Percentiles rank a stretch among this genome's conserved stretches.
Evolutionary conservation across 225 moss, liverwort and hornwort genomes (phyloP).

Genomic region (Marchantia polymorpha): DNA sequence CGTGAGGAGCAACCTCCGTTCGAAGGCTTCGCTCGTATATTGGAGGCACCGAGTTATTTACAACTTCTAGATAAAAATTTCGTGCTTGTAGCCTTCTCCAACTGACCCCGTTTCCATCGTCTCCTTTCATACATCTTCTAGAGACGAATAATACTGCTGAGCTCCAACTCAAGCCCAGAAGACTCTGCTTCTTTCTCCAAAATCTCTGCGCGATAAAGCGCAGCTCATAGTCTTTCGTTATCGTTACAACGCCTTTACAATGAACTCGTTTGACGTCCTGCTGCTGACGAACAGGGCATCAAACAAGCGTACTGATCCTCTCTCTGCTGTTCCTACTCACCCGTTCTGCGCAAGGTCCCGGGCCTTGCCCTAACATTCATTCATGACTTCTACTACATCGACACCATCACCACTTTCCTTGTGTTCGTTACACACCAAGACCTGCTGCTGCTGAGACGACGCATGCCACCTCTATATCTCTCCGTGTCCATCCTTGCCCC

Average conservation of each 20-base stretch:
- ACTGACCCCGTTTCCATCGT: not conserved
- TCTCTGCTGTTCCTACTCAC: not conserved
- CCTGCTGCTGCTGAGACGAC: not conserved
- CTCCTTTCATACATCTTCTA: not conserved
- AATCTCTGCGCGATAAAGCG: not conserved
- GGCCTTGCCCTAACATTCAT: not conserved
- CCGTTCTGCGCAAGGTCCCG: not conserved
- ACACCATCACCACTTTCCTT: not conserved
- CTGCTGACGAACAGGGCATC: not conserved
- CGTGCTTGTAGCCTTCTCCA: not conserved
- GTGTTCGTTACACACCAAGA: not conserved
- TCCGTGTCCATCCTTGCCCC: not conserved
- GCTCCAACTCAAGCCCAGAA: not conserved
- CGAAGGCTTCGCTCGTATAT: not conserved
- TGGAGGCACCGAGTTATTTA: not conserved
- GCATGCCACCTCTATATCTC: not conserved
- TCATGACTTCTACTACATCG: not conserved
- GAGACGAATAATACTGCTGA: not conserved
- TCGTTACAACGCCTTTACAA: constrained; percentile 7
- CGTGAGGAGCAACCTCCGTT: not conserved
- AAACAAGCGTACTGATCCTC: constrained; percentile 3
- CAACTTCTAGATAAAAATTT: constrained; percentile 6
- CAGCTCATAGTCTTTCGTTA: not conserved
- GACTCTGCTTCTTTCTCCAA: not conserved
- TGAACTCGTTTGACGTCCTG: not conserved